Conservation (phyloP, 352 stramenopile genomes). For the Blastocystis sp. region DNA sequence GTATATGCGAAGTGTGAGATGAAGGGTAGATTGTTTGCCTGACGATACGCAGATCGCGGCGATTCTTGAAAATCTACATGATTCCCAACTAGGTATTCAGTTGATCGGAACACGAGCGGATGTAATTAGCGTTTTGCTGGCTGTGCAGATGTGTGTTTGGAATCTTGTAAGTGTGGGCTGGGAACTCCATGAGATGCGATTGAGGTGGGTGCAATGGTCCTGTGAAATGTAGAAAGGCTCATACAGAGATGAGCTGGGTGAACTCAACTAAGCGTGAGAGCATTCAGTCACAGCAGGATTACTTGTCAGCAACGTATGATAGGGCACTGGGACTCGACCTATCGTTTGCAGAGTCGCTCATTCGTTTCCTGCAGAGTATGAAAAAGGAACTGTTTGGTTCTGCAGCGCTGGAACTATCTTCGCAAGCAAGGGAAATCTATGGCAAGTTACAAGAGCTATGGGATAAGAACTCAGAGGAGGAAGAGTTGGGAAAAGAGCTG, state of each 20-base stretch:
- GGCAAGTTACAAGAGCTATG: neutral
- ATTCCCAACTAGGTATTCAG: neutral
- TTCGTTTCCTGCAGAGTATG: neutral
- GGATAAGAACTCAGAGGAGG: conserved; percentile 12
- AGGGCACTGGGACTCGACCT: neutral
- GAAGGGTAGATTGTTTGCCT: neutral
- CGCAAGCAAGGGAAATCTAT: neutral
- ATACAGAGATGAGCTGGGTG: conserved; percentile 56
- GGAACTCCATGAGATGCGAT: conserved; percentile 7
- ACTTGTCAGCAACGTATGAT: neutral
- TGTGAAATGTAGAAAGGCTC: conserved; percentile 4
- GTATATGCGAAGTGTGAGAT: neutral
- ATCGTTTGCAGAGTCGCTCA: neutral
- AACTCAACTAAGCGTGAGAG: neutral
- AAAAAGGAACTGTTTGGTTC: neutral
- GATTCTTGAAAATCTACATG: neutral
- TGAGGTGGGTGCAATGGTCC: neutral
- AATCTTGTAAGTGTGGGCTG: neutral
- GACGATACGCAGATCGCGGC: conserved; percentile 1
- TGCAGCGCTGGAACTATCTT: neutral
- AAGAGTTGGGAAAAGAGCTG: neutral
- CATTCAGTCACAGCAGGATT: neutral
- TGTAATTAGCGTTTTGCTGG: conserved; percentile 5
- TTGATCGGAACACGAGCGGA: neutral
- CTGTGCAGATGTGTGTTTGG: conserved; percentile 30